A percentile compares a stretch with the other conserved stretches of the same genome.
Evolutionary conservation across 2,329 filamentous ascomycete species (phyloP).

Genomic region (Exophiala sp.): DNA sequence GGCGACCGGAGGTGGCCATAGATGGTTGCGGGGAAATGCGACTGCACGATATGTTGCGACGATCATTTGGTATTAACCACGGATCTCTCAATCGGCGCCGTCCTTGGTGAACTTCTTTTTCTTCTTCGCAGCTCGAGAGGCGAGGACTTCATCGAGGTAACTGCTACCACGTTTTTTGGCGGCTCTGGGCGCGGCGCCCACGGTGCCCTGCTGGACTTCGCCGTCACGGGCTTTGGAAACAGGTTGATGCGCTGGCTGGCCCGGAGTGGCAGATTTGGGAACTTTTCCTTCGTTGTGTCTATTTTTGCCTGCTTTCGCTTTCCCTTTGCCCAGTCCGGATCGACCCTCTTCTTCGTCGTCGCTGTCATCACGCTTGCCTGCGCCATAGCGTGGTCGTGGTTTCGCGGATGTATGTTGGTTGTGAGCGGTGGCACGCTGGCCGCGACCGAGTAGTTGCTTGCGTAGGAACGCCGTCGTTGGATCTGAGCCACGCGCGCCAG

Average conservation of each 20-base stretch:
- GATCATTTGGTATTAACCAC: too few relatives aligned
- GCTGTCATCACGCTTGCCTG: conserved; percentile 5
- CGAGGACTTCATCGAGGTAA: conserved; percentile 28
- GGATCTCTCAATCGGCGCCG: background rate
- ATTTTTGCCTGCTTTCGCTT: background rate
- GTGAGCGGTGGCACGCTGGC: background rate
- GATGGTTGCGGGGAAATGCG: too few relatives aligned
- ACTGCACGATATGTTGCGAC: too few relatives aligned
- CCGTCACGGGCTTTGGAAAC: too few relatives aligned
- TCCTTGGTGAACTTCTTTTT: conserved; percentile 14
- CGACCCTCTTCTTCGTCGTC: conserved; percentile 18
- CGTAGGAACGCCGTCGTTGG: conserved; percentile 18
- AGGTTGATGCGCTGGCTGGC: background rate
- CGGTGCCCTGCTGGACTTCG: background rate
- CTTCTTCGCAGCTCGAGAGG: conserved; percentile 25
- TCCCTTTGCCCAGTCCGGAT: conserved; percentile 1
- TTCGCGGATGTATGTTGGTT: background rate
- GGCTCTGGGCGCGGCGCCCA: background rate
- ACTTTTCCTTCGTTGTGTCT: too few relatives aligned
- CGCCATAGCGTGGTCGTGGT: conserved; percentile 1
- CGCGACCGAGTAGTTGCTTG: conserved; percentile 16
- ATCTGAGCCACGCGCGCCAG: background rate
- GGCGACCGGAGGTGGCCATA: too few relatives aligned
- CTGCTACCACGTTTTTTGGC: conserved; percentile 22
- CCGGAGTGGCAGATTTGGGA: background rate